Conservation (phyloP, 495 filamentous ascomycete species). For the Aspergillus steynii region DNA sequence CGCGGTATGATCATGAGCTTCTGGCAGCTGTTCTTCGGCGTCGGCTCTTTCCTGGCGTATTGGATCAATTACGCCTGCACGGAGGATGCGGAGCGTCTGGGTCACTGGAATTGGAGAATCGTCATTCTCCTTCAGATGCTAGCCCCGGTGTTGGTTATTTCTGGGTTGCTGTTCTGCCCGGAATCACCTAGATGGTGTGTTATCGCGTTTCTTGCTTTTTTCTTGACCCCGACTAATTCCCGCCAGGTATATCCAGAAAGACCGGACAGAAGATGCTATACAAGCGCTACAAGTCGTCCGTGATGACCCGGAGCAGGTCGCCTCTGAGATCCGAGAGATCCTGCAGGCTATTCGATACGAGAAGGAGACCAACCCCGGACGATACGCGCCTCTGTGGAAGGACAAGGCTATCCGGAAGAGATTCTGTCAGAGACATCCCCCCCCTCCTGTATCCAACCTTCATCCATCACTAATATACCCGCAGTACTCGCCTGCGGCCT, state of each 20-base stretch:
- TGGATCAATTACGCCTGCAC: conserved; percentile 56
- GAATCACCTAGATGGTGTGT: conserved; percentile 54
- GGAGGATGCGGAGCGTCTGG: conserved; percentile 42
- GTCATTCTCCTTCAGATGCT: conserved; percentile 60
- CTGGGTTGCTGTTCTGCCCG: conserved; percentile 50
- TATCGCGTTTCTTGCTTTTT: conserved; percentile 19
- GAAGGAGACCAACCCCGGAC: conserved; percentile 53
- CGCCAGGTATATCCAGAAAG: conserved; percentile 17
- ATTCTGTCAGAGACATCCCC: conserved; percentile 19
- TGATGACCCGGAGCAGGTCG: conserved; percentile 55
- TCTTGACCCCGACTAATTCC: too few species aligned
- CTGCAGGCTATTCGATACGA: conserved; percentile 59
- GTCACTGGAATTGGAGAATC: conserved; percentile 59
- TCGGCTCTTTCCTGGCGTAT: conserved; percentile 59
- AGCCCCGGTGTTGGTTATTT: conserved; percentile 50
- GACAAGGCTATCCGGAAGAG: conserved; percentile 58
- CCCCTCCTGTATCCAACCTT: too few species aligned
- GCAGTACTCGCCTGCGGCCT: conserved; percentile 44
- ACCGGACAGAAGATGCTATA: conserved; percentile 50
- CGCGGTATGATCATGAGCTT: conserved; percentile 60
- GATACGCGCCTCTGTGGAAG: conserved; percentile 55
- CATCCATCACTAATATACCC: too few species aligned
- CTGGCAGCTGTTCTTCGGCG: conserved; percentile 62
- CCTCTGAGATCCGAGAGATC: conserved; percentile 51
- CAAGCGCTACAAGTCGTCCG: conserved; percentile 46